Evolutionary conservation across 164 flowering plant genomes (phyloP).

Genomic region (Akebia trifoliata): DNA sequence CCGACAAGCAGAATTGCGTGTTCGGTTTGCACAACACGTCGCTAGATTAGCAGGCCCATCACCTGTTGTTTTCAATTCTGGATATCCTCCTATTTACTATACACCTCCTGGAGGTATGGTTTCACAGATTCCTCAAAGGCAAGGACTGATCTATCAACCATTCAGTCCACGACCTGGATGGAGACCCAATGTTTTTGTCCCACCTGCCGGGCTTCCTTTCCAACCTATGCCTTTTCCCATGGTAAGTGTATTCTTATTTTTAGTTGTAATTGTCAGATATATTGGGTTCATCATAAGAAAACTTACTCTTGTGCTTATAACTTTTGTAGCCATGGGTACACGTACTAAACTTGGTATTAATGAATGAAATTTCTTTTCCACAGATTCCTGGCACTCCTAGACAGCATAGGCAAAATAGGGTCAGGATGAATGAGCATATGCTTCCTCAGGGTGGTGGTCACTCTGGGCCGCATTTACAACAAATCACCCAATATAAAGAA

Average conservation of each 20-base stretch:
- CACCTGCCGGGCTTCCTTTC: constrained; percentile 46
- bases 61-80: constrained; percentile 51
- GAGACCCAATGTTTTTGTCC: constrained; percentile 50
- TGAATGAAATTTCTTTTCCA: constrained; percentile 1
- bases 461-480: constrained; percentile 34
- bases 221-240: constrained; percentile 40
- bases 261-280: background rate
- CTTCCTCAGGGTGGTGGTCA: constrained; percentile 35
- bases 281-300: background rate
- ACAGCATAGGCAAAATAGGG: constrained; percentile 55
- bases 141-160: constrained; percentile 67
- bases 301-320: background rate
- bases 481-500: constrained; percentile 41
- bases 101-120: constrained; percentile 46
- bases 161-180: constrained; percentile 68
- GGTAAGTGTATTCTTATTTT: constrained; percentile 25
- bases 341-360: background rate
- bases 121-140: constrained; percentile 48
- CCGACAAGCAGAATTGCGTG: constrained; percentile 66
- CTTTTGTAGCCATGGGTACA: no score
- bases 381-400: constrained; percentile 52
- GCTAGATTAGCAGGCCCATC: constrained; percentile 52
- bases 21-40: constrained; percentile 48
- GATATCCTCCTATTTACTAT: constrained; percentile 59
- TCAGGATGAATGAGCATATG: constrained; percentile 49